phyloP scores from a whole-genome alignment of 768 basidiomycete species.

The Pulveroboletus frians region DNA sequence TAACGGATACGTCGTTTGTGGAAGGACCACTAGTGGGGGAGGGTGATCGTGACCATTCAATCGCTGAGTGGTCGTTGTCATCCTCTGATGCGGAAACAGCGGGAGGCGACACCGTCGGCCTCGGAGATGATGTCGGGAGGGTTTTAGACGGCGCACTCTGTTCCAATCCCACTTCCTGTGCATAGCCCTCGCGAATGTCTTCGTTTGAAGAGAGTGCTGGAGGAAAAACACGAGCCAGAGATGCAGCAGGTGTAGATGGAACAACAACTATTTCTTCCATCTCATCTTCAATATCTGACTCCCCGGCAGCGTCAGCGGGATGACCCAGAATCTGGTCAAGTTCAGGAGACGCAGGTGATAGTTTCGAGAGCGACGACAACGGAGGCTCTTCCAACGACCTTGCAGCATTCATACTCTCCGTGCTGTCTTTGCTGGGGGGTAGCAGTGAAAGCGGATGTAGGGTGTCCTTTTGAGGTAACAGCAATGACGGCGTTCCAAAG shows the following conservation, averaged over 20 bases:
- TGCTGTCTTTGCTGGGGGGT: background rate
- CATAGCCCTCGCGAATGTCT: conserved; percentile 7
- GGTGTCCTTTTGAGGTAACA: conserved; percentile 16
- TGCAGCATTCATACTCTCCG: background rate
- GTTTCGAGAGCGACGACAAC: conserved; percentile 1
- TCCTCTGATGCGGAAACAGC: conserved; percentile 7
- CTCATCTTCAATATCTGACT: conserved; percentile 31
- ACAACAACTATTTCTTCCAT: conserved; percentile 34
- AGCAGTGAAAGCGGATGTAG: background rate
- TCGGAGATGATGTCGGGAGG: conserved; percentile 10
- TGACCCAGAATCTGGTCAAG: background rate
- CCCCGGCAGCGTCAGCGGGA: conserved; percentile 2
- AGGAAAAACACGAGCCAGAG: background rate
- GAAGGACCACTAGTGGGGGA: conserved; percentile 23
- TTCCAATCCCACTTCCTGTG: background rate
- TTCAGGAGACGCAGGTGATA: conserved; percentile 1
- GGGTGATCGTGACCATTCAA: conserved; percentile 38
- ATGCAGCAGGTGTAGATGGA: background rate
- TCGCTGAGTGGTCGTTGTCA: conserved; percentile 23
- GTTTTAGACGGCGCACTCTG: conserved; percentile 3
- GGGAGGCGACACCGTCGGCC: background rate
- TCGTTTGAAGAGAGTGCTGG: conserved; percentile 16
- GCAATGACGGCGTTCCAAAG: conserved; percentile 38
- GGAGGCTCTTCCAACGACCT: conserved; percentile 4
- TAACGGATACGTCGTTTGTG: conserved; percentile 7